A percentile compares a stretch with the other conserved stretches of the same genome.
Conservation (phyloP, 495 filamentous ascomycete genomes). For the Podospora didyma region DNA sequence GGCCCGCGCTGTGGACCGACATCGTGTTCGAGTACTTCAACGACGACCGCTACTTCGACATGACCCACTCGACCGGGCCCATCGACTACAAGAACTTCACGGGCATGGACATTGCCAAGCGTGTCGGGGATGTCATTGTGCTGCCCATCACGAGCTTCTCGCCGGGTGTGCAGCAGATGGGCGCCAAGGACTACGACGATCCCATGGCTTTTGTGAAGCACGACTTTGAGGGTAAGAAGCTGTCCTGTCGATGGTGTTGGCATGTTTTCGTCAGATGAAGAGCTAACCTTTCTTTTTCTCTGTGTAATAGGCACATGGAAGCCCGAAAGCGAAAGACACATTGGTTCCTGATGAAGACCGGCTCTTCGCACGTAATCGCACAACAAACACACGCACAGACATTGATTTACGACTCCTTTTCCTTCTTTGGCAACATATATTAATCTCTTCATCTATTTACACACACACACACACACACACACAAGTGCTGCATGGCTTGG, state of each 20-base stretch:
- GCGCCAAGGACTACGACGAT: constrained; percentile 82
- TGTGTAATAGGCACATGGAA: constrained; percentile 68
- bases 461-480: no score
- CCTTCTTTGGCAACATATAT: constrained; percentile 8
- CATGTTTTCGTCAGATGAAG: neutral
- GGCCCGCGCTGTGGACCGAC: constrained; percentile 94
- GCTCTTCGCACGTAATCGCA: constrained; percentile 11
- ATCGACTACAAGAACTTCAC: constrained; percentile 90
- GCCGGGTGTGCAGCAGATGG: constrained; percentile 91
- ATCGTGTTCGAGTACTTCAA: constrained; percentile 90
- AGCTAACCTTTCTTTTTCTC: constrained; percentile 4
- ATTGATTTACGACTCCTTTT: neutral
- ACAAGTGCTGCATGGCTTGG: constrained; percentile 8
- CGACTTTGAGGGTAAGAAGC: constrained; percentile 77
- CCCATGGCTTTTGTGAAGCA: constrained; percentile 98
- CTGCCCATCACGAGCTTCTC: constrained; percentile 97
- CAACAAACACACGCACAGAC: no score
- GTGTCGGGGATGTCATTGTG: constrained; percentile 90
- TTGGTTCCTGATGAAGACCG: constrained; percentile 36
- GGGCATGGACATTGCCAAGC: constrained; percentile 73
- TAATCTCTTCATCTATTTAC: neutral
- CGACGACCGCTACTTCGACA: constrained; percentile 83
- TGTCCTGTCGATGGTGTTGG: neutral
- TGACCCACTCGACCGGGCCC: constrained; percentile 61
- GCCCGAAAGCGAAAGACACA: constrained; percentile 62